phyloP scores from a whole-genome alignment of 2,329 filamentous ascomycete species.

The Massarina eburnea region DNA sequence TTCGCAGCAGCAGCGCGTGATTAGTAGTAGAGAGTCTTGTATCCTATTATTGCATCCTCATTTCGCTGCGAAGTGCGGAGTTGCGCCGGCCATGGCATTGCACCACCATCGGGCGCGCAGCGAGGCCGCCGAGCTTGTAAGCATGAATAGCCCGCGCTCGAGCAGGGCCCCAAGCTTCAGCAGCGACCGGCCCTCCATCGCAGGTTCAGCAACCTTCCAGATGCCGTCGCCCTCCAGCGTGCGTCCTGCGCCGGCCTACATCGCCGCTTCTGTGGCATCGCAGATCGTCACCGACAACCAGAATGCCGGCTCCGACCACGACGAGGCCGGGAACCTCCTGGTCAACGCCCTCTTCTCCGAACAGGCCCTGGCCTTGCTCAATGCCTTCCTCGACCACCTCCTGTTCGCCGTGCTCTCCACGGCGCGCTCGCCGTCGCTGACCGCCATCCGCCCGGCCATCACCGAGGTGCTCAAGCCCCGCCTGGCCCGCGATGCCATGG shows the following conservation, averaged over 20 bases:
- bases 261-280: slow-evolving; percentile 82
- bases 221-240: slow-evolving; percentile 62
- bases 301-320: slow-evolving; percentile 70
- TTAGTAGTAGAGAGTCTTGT: neutral
- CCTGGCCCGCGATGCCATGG: slow-evolving; percentile 80
- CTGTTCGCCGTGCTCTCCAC: slow-evolving; percentile 85
- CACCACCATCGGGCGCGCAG: slow-evolving; percentile 40
- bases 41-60: neutral
- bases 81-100: slow-evolving; percentile 39
- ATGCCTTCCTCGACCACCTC: slow-evolving; percentile 90
- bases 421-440: slow-evolving; percentile 75
- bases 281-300: slow-evolving; percentile 90
- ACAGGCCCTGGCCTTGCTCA: slow-evolving; percentile 75
- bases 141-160: slow-evolving; percentile 39
- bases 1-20: slow-evolving; percentile 12
- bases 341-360: slow-evolving; percentile 73
- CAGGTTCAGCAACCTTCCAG: slow-evolving; percentile 54
- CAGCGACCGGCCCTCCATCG: slow-evolving; percentile 68
- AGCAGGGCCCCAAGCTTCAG: slow-evolving; percentile 60
- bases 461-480: slow-evolving; percentile 85
- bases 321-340: slow-evolving; percentile 59
- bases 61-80: neutral
- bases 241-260: slow-evolving; percentile 80
- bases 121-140: slow-evolving; percentile 26
- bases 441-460: slow-evolving; percentile 77